phyloP scores from a whole-genome alignment of 768 basidiomycete genomes.

The Phanerochaete sordida region DNA sequence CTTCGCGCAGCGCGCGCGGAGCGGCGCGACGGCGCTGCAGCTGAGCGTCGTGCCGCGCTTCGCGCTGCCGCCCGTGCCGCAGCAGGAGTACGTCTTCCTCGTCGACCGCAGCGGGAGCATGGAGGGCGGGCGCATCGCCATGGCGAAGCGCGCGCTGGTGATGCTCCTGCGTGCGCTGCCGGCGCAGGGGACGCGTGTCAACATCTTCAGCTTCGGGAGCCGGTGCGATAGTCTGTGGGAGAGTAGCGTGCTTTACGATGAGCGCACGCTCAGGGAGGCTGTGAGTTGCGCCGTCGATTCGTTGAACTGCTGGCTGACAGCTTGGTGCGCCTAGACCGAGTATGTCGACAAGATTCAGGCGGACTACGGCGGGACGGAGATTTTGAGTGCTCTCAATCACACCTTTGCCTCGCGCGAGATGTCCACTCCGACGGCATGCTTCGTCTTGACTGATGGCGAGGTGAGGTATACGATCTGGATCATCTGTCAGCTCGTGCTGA shows the following conservation, averaged over 20 bases:
- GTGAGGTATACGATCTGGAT: not conserved
- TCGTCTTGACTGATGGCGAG: constrained; percentile 9
- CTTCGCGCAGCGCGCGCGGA: constrained; percentile 41
- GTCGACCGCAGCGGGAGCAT: constrained; percentile 61
- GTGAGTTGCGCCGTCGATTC: not conserved
- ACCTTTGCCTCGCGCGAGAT: not conserved
- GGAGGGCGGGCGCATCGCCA: constrained; percentile 36
- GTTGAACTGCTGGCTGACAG: constrained; percentile 14
- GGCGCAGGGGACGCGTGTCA: constrained; percentile 39
- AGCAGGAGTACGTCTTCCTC: constrained; percentile 59
- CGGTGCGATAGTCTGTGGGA: constrained; percentile 30
- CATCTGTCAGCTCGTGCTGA: not conserved
- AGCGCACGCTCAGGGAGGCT: not conserved
- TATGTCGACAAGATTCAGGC: constrained; percentile 6
- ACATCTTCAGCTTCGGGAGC: constrained; percentile 52
- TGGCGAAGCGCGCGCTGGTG: constrained; percentile 43
- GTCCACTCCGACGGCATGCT: not conserved
- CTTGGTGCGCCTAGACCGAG: not conserved
- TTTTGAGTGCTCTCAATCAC: not conserved
- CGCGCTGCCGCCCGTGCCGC: constrained; percentile 34
- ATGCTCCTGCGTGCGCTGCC: constrained; percentile 52
- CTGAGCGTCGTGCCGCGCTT: constrained; percentile 53
- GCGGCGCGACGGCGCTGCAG: constrained; percentile 40
- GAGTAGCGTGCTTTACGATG: not conserved
- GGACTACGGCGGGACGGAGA: constrained; percentile 8